These are phyloP conservation scores for Limonium bicolor DNA, from an alignment of 148 eudicot genomes.

Conservation along the genomic window DNA sequence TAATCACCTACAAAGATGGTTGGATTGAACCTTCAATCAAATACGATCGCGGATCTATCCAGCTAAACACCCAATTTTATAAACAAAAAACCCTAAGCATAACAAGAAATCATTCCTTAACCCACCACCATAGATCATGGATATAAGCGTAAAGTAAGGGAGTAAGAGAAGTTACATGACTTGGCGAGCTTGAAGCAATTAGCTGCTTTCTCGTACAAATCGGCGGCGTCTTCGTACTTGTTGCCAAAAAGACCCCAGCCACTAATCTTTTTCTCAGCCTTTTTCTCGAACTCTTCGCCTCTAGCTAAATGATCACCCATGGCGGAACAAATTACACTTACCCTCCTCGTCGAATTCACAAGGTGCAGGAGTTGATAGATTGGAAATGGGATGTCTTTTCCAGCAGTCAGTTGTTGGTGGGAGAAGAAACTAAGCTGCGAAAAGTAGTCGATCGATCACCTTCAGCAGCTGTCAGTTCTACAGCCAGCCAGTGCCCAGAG, in stretches of 20 bases:
- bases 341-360: too few species aligned
- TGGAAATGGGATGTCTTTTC: too few species aligned
- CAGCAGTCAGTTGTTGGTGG: too few species aligned
- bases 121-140: neutral
- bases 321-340: too few species aligned
- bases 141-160: neutral
- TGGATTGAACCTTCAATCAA: too few species aligned
- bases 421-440: too few species aligned
- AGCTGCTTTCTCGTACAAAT: conserved; percentile 66
- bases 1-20: too few species aligned
- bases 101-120: neutral
- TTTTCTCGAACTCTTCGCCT: conserved; percentile 52
- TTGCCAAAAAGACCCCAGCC: conserved; percentile 66
- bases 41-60: neutral
- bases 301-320: conserved; percentile 24
- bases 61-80: too few species aligned
- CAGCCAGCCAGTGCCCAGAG: too few species aligned
- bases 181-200: conserved; percentile 71
- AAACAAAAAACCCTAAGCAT: neutral
- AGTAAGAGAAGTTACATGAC: conserved; percentile 28
- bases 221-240: conserved; percentile 77
- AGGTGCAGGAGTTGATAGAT: too few species aligned
- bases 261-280: conserved; percentile 65
- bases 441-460: too few species aligned
- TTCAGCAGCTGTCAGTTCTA: too few species aligned